Conservation (phyloP, 495 filamentous ascomycete species). For the Penicillium argentinense region DNA sequence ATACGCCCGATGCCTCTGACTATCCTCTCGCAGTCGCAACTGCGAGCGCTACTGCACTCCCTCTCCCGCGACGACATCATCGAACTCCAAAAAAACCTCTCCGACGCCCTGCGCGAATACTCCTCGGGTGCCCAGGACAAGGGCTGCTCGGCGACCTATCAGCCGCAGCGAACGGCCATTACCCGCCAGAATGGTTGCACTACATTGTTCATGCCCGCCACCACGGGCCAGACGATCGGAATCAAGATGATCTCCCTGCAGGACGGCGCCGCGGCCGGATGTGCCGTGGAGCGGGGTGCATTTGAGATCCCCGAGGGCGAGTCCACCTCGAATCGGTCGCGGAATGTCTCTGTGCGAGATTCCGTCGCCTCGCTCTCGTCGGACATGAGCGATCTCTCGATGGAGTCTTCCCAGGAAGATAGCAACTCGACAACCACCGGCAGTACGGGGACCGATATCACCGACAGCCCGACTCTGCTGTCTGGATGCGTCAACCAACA, state of each 20-base stretch:
- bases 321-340: conserved; percentile 10
- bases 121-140: conserved; percentile 64
- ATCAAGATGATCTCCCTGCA: conserved; percentile 63
- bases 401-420: conserved; percentile 37
- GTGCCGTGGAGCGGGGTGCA: conserved; percentile 27
- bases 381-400: conserved; percentile 40
- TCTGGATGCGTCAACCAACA: conserved; percentile 38
- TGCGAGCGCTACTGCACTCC: conserved; percentile 66
- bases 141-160: conserved; percentile 62
- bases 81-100: conserved; percentile 64
- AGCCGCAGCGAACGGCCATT: conserved; percentile 74
- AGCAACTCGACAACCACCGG: conserved; percentile 22
- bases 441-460: conserved; percentile 30
- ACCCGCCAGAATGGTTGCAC: conserved; percentile 70
- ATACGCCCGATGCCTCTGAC: conserved; percentile 77
- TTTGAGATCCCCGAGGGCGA: conserved; percentile 21
- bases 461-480: conserved; percentile 27
- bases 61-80: conserved; percentile 69
- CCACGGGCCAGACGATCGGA: conserved; percentile 54
- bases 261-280: conserved; percentile 35
- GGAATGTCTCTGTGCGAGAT: conserved; percentile 18
- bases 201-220: conserved; percentile 91
- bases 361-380: conserved; percentile 42
- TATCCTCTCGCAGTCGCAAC: conserved; percentile 70
- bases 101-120: conserved; percentile 76